Evolutionary conservation across 352 stramenopile species (phyloP).

Genomic region (Pythium vanterpoolii): DNA sequence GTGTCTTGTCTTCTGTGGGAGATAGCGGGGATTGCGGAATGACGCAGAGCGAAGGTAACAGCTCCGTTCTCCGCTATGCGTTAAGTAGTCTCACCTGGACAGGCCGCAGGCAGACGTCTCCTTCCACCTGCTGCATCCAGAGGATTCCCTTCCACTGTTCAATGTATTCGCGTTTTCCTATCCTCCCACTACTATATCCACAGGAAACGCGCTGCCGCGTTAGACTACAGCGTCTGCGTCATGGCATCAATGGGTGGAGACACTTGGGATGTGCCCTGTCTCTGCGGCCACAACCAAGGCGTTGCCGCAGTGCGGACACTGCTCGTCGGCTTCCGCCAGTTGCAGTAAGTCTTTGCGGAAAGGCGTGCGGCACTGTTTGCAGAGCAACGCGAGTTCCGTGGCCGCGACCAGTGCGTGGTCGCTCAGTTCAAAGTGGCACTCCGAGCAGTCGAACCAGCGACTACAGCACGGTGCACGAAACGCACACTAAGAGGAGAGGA

Average conservation of each 20-base stretch:
- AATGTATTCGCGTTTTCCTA: not conserved
- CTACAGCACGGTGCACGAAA: constrained; percentile 70
- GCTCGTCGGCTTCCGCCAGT: constrained; percentile 52
- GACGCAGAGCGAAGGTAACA: not conserved
- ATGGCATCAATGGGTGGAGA: not conserved
- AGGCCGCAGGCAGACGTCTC: too few species aligned
- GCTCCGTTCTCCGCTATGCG: not conserved
- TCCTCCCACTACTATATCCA: not conserved
- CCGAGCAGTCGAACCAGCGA: constrained; percentile 77
- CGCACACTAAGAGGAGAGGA: constrained; percentile 31
- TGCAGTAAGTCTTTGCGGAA: constrained; percentile 62
- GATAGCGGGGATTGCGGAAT: not conserved
- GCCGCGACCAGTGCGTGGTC: constrained; percentile 45
- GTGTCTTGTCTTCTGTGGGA: not conserved
- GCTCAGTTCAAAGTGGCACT: constrained; percentile 69
- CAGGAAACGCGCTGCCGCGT: too few species aligned
- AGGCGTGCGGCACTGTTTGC: constrained; percentile 58
- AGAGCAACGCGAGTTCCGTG: constrained; percentile 57
- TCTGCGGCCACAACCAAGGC: constrained; percentile 31
- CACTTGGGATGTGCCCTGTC: not conserved
- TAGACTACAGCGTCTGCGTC: too few species aligned
- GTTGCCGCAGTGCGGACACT: constrained; percentile 63
- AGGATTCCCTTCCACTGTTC: too few species aligned
- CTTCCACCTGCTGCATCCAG: too few species aligned
- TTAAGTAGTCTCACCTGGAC: too few species aligned